Conservation (phyloP, 257 asterid species). For the Perilla frutescens region DNA sequence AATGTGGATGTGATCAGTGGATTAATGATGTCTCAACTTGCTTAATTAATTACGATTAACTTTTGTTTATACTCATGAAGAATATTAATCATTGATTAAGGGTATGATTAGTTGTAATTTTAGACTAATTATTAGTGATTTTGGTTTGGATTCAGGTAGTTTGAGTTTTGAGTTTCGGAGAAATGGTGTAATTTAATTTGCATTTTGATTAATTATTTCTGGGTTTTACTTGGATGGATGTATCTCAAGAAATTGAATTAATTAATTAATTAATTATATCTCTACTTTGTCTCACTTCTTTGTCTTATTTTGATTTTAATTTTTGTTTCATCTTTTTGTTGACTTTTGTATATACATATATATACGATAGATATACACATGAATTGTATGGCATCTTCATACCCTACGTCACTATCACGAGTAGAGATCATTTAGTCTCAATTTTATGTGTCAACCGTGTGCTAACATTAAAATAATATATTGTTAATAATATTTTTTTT, state of each 20-base stretch:
- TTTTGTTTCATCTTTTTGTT: no score
- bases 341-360: no score
- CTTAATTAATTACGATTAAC: slow-evolving; percentile 16
- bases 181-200: background rate
- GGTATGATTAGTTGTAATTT: background rate
- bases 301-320: background rate
- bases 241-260: background rate
- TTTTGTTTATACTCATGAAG: background rate
- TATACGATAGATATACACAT: no score
- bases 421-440: no score
- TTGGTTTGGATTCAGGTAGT: background rate
- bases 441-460: no score
- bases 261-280: background rate
- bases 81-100: slow-evolving; percentile 14
- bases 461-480: no score
- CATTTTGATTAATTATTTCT: background rate
- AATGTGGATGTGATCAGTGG: slow-evolving; percentile 17
- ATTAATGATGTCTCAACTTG: slow-evolving; percentile 37
- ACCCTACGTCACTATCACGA: no score
- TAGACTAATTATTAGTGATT: background rate
- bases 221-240: background rate
- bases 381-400: no score
- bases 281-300: background rate
- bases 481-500: no score
- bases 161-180: background rate